Evolutionary conservation across 1,284 basidiomycete species (phyloP).

Genomic region (Cryptococcus depauperatus): DNA sequence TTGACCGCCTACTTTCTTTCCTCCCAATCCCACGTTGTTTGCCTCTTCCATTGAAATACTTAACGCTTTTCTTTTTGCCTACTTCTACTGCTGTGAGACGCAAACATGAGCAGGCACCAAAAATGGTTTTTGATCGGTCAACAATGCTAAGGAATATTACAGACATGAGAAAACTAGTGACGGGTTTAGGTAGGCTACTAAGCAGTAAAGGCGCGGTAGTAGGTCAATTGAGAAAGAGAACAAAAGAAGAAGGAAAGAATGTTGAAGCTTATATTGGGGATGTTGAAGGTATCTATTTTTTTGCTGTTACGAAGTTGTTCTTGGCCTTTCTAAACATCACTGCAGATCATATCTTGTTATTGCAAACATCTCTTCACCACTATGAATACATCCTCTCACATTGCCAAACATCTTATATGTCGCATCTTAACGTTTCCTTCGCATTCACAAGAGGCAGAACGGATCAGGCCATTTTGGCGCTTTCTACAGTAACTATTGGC

Average conservation of each 20-base stretch:
- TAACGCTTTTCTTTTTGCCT: conserved; percentile 35
- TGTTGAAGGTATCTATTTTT: conserved; percentile 60
- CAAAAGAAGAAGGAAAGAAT: conserved; percentile 48
- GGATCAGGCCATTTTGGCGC: conserved; percentile 59
- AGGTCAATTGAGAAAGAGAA: conserved; percentile 67
- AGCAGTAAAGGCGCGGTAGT: conserved; percentile 77
- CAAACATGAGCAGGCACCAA: conserved; percentile 13
- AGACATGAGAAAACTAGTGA: conserved; percentile 69
- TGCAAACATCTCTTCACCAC: conserved; percentile 77
- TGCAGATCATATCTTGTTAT: conserved; percentile 78
- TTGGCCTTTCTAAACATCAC: neutral
- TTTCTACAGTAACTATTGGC: conserved; percentile 61
- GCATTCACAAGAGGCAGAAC: conserved; percentile 56
- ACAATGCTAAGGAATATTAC: conserved; percentile 64
- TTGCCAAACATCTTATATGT: conserved; percentile 76
- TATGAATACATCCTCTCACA: conserved; percentile 83
- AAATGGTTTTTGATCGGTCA: conserved; percentile 39
- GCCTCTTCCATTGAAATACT: conserved; percentile 20
- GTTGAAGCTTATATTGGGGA: conserved; percentile 85
- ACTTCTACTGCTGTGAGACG: conserved; percentile 15
- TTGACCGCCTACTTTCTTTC: too few relatives aligned
- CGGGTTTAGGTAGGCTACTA: conserved; percentile 67
- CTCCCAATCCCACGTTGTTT: neutral
- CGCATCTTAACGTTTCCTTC: conserved; percentile 62
- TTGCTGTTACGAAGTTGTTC: neutral